Evolutionary conservation across 2,329 filamentous ascomycete species (phyloP).

Genomic region (Cladophialophora exuberans): DNA sequence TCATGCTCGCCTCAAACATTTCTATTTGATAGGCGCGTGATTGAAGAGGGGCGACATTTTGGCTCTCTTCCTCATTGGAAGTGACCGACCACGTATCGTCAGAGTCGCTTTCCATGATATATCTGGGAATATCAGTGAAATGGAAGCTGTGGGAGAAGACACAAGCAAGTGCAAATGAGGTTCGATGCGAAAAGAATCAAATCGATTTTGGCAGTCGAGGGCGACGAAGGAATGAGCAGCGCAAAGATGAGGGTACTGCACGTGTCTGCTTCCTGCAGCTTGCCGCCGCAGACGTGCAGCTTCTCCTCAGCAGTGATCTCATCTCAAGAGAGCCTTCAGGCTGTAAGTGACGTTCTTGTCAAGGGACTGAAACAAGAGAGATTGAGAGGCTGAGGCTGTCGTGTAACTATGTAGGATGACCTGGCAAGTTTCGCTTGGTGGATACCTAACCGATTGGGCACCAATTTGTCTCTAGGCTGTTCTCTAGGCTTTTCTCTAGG

Average conservation of each 20-base stretch:
- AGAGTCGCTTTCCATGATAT: slow-evolving; percentile 5
- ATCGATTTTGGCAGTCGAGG: background rate
- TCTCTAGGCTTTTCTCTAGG: too few relatives aligned
- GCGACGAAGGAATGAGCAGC: background rate
- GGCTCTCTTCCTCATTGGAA: slow-evolving; percentile 11
- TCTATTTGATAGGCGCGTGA: slow-evolving; percentile 71
- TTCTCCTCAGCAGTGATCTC: background rate
- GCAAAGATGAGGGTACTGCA: too few relatives aligned
- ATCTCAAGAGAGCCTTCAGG: background rate
- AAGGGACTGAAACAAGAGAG: background rate
- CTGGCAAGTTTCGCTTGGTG: background rate
- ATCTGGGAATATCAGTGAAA: background rate
- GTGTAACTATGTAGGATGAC: background rate
- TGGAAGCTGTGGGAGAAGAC: background rate
- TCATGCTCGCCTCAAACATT: slow-evolving; percentile 72
- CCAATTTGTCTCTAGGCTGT: background rate
- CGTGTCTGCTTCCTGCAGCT: too few relatives aligned
- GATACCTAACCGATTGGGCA: background rate
- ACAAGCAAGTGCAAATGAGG: background rate
- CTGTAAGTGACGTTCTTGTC: background rate
- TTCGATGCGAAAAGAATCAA: background rate
- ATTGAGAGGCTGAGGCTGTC: background rate
- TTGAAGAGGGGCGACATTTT: slow-evolving; percentile 6
- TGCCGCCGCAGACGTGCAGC: too few relatives aligned
- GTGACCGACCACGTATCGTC: slow-evolving; percentile 25